Conservation (phyloP, 2,329 filamentous ascomycete genomes). For the Epichloe bromicola region DNA sequence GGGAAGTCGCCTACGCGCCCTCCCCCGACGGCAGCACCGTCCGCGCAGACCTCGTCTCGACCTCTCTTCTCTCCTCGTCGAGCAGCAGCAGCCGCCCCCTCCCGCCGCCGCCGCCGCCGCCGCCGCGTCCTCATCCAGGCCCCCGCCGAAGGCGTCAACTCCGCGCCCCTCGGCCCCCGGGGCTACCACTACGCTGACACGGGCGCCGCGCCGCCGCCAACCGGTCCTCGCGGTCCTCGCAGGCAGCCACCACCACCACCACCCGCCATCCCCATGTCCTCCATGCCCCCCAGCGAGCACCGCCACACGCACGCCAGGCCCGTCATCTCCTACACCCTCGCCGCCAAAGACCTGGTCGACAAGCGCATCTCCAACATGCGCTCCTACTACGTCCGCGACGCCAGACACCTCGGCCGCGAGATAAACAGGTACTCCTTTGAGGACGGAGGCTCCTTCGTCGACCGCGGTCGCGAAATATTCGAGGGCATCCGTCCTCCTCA, state of each 20-base stretch:
- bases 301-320: slow-evolving; percentile 28
- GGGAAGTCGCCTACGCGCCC: slow-evolving; percentile 60
- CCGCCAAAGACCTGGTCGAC: slow-evolving; percentile 48
- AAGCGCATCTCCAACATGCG: slow-evolving; percentile 48
- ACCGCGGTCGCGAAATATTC: slow-evolving; percentile 59
- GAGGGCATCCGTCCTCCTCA: slow-evolving; percentile 49
- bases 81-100: background rate
- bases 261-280: background rate
- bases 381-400: slow-evolving; percentile 31
- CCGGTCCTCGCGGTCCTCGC: background rate
- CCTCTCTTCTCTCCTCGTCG: slow-evolving; percentile 2
- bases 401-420: slow-evolving; percentile 30
- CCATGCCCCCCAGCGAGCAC: background rate
- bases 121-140: too few species aligned
- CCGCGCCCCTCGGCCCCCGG: slow-evolving; percentile 26
- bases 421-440: slow-evolving; percentile 65
- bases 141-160: slow-evolving; percentile 16
- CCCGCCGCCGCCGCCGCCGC: slow-evolving; percentile 1
- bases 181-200: slow-evolving; percentile 6
- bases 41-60: slow-evolving; percentile 24
- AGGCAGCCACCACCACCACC: slow-evolving; percentile 5
- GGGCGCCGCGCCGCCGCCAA: slow-evolving; percentile 5
- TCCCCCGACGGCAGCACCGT: slow-evolving; percentile 36
- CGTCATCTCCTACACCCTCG: slow-evolving; percentile 38
- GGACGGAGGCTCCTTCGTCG: slow-evolving; percentile 50